Percentiles rank a stretch among this genome's conserved stretches.
phyloP scores from a whole-genome alignment of 2,329 filamentous ascomycete species.

The Cryphonectria naterciae region DNA sequence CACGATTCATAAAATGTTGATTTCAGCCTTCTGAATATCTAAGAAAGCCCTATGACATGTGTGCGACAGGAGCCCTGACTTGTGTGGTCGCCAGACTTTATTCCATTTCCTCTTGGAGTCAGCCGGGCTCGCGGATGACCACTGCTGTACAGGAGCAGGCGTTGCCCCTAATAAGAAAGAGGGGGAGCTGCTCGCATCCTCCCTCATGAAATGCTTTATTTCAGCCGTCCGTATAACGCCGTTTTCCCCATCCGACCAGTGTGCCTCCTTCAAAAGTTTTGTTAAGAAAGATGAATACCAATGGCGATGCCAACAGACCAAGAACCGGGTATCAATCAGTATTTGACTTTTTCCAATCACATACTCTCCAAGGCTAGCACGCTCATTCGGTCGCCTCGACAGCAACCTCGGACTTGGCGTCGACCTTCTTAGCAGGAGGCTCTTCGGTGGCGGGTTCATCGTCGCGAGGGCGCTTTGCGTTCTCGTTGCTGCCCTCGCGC shows the following conservation, averaged over 20 bases:
- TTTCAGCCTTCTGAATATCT: background rate
- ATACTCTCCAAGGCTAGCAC: background rate
- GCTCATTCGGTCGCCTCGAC: slow-evolving; percentile 30
- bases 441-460: slow-evolving; percentile 49
- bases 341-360: slow-evolving; percentile 2
- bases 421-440: slow-evolving; percentile 65
- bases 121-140: background rate
- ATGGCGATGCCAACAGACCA: slow-evolving; percentile 5
- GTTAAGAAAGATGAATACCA: slow-evolving; percentile 7
- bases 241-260: slow-evolving; percentile 14
- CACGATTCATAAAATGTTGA: background rate
- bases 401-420: slow-evolving; percentile 49
- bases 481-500: slow-evolving; percentile 40
- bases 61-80: background rate
- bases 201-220: slow-evolving; percentile 16
- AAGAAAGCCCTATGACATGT: background rate
- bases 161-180: background rate
- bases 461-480: slow-evolving; percentile 60
- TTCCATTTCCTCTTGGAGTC: background rate
- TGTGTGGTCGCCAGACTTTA: background rate
- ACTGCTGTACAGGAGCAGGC: background rate
- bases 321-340: background rate
- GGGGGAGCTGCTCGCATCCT: background rate
- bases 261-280: slow-evolving; percentile 6
- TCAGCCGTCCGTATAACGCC: slow-evolving; percentile 27